These are phyloP conservation scores for Mycocalia duriaeana DNA, from an alignment of 1,284 basidiomycete species.

Conservation along the genomic window DNA sequence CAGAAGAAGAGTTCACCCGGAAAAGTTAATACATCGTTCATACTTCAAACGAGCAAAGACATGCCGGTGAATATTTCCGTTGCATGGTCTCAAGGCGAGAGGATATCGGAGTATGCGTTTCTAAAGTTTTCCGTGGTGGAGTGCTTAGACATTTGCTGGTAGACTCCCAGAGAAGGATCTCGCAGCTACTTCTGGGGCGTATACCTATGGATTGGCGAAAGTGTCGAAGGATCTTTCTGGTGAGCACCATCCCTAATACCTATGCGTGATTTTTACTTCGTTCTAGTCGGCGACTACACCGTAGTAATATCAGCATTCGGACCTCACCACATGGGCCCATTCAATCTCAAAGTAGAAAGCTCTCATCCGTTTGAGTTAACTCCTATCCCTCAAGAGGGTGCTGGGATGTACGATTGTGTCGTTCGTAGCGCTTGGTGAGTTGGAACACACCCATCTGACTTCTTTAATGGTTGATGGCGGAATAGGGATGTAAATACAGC, in stretches of 20 bases:
- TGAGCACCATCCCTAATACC: constrained; percentile 30
- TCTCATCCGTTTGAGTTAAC: constrained; percentile 62
- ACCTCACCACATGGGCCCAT: constrained; percentile 62
- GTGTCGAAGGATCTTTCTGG: constrained; percentile 49
- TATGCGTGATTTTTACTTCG: background rate
- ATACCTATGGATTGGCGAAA: constrained; percentile 75
- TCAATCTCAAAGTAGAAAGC: constrained; percentile 60
- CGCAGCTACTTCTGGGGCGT: constrained; percentile 71
- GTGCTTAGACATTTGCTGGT: constrained; percentile 5
- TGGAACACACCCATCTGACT: too few species aligned
- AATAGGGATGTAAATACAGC: constrained; percentile 50
- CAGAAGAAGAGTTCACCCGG: constrained; percentile 23
- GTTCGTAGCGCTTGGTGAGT: constrained; percentile 68
- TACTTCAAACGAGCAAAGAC: constrained; percentile 55
- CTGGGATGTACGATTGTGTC: constrained; percentile 80
- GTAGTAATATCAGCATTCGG: constrained; percentile 82
- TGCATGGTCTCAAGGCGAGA: constrained; percentile 71
- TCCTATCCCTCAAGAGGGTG: constrained; percentile 83
- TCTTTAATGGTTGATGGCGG: too few species aligned
- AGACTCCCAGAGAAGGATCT: constrained; percentile 67
- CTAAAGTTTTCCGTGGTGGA: background rate
- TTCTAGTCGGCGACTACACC: constrained; percentile 75
- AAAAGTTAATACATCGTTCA: constrained; percentile 46
- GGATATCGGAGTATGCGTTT: constrained; percentile 67
- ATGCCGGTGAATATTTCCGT: constrained; percentile 74